These are phyloP conservation scores for Penicillium maclennaniae DNA, from an alignment of 495 filamentous ascomycete genomes.

Conservation along the genomic window DNA sequence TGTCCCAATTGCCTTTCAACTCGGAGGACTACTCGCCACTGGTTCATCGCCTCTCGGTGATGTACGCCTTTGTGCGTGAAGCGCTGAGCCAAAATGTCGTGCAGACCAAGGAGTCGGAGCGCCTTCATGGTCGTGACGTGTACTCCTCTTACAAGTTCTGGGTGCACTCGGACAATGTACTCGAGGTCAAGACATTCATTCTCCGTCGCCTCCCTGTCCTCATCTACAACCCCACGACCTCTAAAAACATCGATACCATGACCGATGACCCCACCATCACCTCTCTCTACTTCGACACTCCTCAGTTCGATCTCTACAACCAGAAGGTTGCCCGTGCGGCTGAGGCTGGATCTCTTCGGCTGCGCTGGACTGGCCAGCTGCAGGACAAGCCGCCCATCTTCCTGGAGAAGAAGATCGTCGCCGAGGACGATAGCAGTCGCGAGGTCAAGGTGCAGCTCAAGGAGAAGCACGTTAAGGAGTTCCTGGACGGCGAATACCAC, in stretches of 20 bases:
- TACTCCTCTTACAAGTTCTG: conserved; percentile 98
- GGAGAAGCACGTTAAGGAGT: conserved; percentile 87
- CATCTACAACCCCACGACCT: conserved; percentile 82
- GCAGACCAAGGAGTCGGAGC: conserved; percentile 39
- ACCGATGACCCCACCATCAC: conserved; percentile 87
- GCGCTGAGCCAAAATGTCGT: conserved; percentile 56
- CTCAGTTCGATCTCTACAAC: conserved; percentile 78
- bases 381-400: conserved; percentile 70
- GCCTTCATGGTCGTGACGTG: conserved; percentile 51
- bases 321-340: conserved; percentile 74
- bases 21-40: conserved; percentile 91
- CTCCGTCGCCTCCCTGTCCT: conserved; percentile 84
- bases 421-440: conserved; percentile 65
- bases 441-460: conserved; percentile 83
- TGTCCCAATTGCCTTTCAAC: conserved; percentile 87
- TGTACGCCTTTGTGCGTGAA: conserved; percentile 93
- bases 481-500: conserved; percentile 80
- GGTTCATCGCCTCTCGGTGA: conserved; percentile 79
- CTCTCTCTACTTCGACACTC: conserved; percentile 91
- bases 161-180: conserved; percentile 90
- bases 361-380: conserved; percentile 91
- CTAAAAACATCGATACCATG: conserved; percentile 69
- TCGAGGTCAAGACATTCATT: conserved; percentile 94
- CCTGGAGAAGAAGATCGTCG: conserved; percentile 84
- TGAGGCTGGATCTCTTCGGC: conserved; percentile 75